Evolutionary conservation across 2,329 filamentous ascomycete genomes (phyloP), one percentile per base, ranked within the genome.

Genomic region (Pseudocercospora musae): DNA sequence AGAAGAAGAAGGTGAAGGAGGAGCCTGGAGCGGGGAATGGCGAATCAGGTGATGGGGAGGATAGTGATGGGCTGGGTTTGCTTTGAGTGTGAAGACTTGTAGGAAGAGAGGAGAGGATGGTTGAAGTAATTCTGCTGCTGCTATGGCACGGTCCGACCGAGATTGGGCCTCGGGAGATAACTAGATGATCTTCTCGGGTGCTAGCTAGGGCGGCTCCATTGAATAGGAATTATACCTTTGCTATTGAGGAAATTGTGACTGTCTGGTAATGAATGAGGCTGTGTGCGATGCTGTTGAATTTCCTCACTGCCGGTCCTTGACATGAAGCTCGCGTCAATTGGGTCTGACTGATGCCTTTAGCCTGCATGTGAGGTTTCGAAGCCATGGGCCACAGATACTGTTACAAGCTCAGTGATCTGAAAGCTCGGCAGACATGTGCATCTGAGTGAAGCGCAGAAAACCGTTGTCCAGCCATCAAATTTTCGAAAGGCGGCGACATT

Each of bases 1-100:
- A 18, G 37, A 40, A 40, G 37, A 40, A 40, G 37, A 40, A 40
- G 37, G 37, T 44, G 33, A 67, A 65, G 62, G 48, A 44, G 21
- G 57, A 62, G 40, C 31, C 10, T 5, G 61, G 10, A 21, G 40
- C 25, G 25, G 60, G 49, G 21, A 54, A 21, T 40, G 37, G 25
- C 15, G 44, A 23, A 9, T 11, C 49, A 13, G 46, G 25, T 40
- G 58, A 53, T 10, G 37, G 21, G 37, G 37, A 40, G 37, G 37
- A 40, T 18, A 40, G 37, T 40, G 37, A 40, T 40, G 37, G 37
- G 1, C 9, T 40, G 37, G 37, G 37, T n/a, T n/a, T n/a, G 2
- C 37, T 40, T 18, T 40, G 15, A 40, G 37, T 40, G 37, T n/a
- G n/a, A n/a, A n/a, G n/a, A n/a, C n/a, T n/a, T n/a, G n/a, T n/a